Conservation (phyloP, 371 early-diverging fungal genomes). For the Mucor irregularis region DNA sequence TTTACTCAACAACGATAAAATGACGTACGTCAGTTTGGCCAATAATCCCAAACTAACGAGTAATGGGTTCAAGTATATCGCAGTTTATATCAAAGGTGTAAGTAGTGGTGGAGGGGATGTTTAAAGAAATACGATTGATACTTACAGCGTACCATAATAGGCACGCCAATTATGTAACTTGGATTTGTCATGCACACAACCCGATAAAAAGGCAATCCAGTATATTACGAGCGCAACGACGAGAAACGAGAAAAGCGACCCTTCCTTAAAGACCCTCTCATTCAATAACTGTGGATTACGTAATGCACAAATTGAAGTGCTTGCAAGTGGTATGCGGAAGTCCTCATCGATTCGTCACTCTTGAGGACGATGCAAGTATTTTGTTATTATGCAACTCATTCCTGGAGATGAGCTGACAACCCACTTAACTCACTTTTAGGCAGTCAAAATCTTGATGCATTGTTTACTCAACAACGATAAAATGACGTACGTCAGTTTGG, state of each 20-base stretch:
- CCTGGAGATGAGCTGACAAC: too few species aligned
- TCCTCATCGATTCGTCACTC: constrained; percentile 38
- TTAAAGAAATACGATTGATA: not conserved
- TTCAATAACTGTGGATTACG: constrained; percentile 28
- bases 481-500: constrained; percentile 51
- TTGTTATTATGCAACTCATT: too few species aligned
- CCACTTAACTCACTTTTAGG: constrained; percentile 42
- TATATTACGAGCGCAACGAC: constrained; percentile 57
- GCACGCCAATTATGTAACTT: constrained; percentile 28
- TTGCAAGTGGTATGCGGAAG: constrained; percentile 55
- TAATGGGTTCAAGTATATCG: constrained; percentile 65
- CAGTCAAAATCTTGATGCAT: constrained; percentile 62
- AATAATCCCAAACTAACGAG: constrained; percentile 58
- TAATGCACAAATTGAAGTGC: constrained; percentile 48
- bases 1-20: constrained; percentile 52
- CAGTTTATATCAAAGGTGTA: constrained; percentile 68
- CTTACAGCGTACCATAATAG: constrained; percentile 5
- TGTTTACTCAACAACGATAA: constrained; percentile 57
- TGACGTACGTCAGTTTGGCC: constrained; percentile 54
- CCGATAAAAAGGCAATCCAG: constrained; percentile 57
- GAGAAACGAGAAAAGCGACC: not conserved
- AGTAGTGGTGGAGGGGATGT: not conserved
- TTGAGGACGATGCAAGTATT: constrained; percentile 31
- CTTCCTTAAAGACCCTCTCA: constrained; percentile 30
- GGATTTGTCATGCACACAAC: constrained; percentile 34